Evolutionary conservation across 768 basidiomycete genomes (phyloP).

Genomic region (Calocybe gangraenosa): DNA sequence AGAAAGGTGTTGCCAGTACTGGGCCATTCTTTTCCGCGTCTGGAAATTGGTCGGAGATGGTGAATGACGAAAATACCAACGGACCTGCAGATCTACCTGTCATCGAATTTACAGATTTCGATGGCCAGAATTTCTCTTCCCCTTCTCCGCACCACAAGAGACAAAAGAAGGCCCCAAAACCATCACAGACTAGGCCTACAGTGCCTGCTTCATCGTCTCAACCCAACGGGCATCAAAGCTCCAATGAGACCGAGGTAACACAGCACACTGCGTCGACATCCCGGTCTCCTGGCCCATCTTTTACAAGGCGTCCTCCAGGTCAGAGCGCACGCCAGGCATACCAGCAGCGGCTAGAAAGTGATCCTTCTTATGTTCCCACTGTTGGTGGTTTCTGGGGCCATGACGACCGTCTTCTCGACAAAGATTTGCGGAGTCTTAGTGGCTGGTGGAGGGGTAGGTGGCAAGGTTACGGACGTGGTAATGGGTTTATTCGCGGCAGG

Average conservation of each 20-base stretch:
- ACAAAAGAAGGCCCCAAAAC: conserved; percentile 35
- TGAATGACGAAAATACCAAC: conserved; percentile 65
- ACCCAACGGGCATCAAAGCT: conserved; percentile 18
- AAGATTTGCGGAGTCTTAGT: conserved; percentile 76
- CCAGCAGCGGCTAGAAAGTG: conserved; percentile 72
- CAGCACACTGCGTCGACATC: conserved; percentile 39
- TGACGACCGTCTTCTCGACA: conserved; percentile 85
- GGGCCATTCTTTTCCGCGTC: conserved; percentile 51
- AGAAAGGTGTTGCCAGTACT: conserved; percentile 27
- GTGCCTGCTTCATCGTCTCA: conserved; percentile 24
- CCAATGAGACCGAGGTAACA: conserved; percentile 21
- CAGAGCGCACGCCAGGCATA: conserved; percentile 82
- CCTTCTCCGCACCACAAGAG: conserved; percentile 32
- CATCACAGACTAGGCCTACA: conserved; percentile 29
- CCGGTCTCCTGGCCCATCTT: conserved; percentile 19
- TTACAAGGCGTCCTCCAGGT: conserved; percentile 36
- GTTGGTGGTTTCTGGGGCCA: conserved; percentile 95
- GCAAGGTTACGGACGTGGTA: conserved; percentile 65
- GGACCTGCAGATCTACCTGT: conserved; percentile 70
- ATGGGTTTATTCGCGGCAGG: conserved; percentile 55
- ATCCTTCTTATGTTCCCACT: conserved; percentile 87
- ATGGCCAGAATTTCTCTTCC: conserved; percentile 28
- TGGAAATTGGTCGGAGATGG: conserved; percentile 81
- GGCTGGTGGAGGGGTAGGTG: conserved; percentile 85
- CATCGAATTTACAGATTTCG: conserved; percentile 74